Conservation (phyloP, 441 rosid genomes). For the Flueggea neowawraea region DNA sequence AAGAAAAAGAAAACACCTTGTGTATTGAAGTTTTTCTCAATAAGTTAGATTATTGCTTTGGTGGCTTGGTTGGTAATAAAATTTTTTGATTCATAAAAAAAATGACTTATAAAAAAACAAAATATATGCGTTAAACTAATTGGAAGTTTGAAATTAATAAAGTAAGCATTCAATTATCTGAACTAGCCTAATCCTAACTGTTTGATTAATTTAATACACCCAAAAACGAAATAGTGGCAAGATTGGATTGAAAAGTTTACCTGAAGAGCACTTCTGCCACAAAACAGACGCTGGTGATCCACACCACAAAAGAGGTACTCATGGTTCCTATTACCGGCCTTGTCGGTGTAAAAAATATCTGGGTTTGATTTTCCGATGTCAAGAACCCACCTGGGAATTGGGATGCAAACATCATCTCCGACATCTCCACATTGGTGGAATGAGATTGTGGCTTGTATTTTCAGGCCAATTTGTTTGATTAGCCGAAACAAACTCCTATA, state of each 20-base stretch:
- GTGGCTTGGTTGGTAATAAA: no score
- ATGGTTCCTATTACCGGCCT: constrained; percentile 44
- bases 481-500: constrained; percentile 61
- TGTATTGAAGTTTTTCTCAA: no score
- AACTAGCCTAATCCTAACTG: no score
- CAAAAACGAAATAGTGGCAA: no score
- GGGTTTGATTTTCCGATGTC: constrained; percentile 51
- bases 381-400: constrained; percentile 68
- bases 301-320: constrained; percentile 69
- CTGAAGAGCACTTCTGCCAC: constrained; percentile 63
- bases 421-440: constrained; percentile 87
- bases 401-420: constrained; percentile 64
- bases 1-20: no score
- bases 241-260: constrained; percentile 17
- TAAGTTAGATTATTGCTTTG: no score
- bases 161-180: no score
- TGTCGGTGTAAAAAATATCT: constrained; percentile 64
- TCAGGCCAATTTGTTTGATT: constrained; percentile 41
- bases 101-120: no score
- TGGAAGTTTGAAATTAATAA: no score
- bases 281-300: constrained; percentile 52
- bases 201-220: no score
- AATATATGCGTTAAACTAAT: no score
- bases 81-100: no score
- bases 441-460: constrained; percentile 77